Conservation (phyloP, 202 grass and related monocot species). For the Digitaria exilis region DNA sequence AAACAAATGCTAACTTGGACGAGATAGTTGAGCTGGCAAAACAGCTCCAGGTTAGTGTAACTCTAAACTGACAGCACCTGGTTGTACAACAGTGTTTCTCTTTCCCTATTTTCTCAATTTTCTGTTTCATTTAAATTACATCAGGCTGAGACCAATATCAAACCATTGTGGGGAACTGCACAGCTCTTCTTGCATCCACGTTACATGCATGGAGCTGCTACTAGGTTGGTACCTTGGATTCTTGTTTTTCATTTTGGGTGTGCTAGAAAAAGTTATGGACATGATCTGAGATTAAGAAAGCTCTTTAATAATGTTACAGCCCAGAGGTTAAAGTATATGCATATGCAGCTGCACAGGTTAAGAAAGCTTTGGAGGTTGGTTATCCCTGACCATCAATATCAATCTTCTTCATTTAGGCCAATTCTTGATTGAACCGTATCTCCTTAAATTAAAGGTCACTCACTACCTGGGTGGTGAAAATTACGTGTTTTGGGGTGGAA, state of each 20-base stretch:
- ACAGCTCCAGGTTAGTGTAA: conserved; percentile 84
- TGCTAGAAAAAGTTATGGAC: not conserved
- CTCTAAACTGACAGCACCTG: conserved; percentile 17
- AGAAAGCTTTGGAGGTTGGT: conserved; percentile 91
- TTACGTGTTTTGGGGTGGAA: conserved; percentile 96
- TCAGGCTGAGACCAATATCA: conserved; percentile 79
- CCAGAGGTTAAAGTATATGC: conserved; percentile 66
- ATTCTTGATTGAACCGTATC: conserved; percentile 35
- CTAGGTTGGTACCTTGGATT: conserved; percentile 61
- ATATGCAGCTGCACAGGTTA: conserved; percentile 98
- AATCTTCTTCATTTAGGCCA: conserved; percentile 2
- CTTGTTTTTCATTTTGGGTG: not conserved
- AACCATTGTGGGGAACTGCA: conserved; percentile 86
- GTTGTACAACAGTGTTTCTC: not conserved
- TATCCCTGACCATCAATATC: conserved; percentile 21
- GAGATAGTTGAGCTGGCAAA: conserved; percentile 86
- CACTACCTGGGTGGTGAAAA: conserved; percentile 95
- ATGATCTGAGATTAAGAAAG: conserved; percentile 16
- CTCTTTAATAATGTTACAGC: conserved; percentile 29
- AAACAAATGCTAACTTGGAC: conserved; percentile 95
- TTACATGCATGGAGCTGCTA: conserved; percentile 95
- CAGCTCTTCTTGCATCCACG: conserved; percentile 91
- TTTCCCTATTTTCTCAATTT: conserved; percentile 25
- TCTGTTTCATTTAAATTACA: not conserved
- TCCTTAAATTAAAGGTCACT: conserved; percentile 65